Evolutionary conservation across 2,329 filamentous ascomycete species (phyloP).

Genomic region (Didymosphaeria variabile): DNA sequence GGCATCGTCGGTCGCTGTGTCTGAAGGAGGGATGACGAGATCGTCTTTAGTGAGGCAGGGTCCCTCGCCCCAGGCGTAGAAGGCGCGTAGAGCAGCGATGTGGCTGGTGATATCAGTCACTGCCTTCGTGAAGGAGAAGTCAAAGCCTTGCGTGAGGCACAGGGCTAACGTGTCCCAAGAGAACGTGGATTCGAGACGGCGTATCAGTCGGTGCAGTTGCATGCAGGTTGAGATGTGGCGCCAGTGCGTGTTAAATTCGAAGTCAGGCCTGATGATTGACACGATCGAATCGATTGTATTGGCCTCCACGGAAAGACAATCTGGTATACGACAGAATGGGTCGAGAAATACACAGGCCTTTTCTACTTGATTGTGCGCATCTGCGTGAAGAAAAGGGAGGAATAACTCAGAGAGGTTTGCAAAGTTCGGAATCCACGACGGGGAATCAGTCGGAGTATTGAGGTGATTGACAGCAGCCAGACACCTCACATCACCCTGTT

Average conservation of each 20-base stretch:
- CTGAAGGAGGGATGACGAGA: conserved; percentile 1
- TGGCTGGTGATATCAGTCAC: not conserved
- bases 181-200: not conserved
- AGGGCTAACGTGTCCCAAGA: not conserved
- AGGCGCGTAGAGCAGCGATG: not conserved
- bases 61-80: not conserved
- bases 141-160: conserved; percentile 1
- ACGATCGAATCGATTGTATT: not conserved
- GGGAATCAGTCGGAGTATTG: not conserved
- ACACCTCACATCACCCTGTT: conserved; percentile 8
- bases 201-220: not conserved
- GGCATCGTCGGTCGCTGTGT: not conserved
- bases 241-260: not conserved
- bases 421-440: conserved; percentile 12
- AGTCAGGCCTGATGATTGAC: not conserved
- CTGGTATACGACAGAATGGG: not conserved
- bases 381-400: conserved; percentile 6
- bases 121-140: not conserved
- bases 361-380: not conserved
- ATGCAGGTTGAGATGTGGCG: not conserved
- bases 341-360: not conserved
- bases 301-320: conserved; percentile 7
- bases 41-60: not conserved
- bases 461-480: conserved; percentile 1
- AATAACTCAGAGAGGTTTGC: conserved; percentile 6